Evolutionary conservation across 1,284 basidiomycete species (phyloP).

Genomic region (Schizopora paradoxa): DNA sequence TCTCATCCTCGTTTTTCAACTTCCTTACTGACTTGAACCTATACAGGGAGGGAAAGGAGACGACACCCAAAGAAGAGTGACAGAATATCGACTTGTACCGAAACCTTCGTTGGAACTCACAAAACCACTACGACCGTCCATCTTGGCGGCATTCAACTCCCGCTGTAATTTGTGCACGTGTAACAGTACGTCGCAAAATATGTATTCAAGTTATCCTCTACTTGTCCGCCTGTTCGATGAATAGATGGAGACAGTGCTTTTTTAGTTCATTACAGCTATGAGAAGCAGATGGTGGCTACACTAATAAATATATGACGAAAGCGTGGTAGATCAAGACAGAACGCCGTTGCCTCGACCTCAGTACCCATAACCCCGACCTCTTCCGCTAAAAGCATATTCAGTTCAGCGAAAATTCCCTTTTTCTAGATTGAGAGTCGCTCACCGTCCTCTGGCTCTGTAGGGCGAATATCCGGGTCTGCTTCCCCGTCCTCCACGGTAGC

Average conservation of each 20-base stretch:
- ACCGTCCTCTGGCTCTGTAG: constrained; percentile 79
- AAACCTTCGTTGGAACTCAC: neutral
- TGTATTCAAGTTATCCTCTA: no score
- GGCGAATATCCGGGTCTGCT: constrained; percentile 60
- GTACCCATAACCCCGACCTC: constrained; percentile 25
- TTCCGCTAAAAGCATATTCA: no score
- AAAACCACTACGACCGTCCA: neutral
- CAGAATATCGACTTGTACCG: neutral
- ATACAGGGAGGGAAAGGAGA: constrained; percentile 9
- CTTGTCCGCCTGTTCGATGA: no score
- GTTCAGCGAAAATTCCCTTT: neutral
- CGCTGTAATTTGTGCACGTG: no score
- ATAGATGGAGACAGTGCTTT: no score
- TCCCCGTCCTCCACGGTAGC: constrained; percentile 46
- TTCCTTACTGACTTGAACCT: constrained; percentile 1
- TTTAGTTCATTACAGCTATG: no score
- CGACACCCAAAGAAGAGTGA: neutral
- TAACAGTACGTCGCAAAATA: no score
- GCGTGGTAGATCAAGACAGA: no score
- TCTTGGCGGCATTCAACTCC: no score
- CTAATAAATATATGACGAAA: no score
- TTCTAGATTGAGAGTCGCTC: constrained; percentile 26
- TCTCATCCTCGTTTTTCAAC: constrained; percentile 14
- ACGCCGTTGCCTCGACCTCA: no score
- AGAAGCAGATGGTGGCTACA: no score